These are phyloP conservation scores for Sphagnum contortum DNA, from an alignment of 225 moss, liverwort and hornwort species.

Conservation along the genomic window DNA sequence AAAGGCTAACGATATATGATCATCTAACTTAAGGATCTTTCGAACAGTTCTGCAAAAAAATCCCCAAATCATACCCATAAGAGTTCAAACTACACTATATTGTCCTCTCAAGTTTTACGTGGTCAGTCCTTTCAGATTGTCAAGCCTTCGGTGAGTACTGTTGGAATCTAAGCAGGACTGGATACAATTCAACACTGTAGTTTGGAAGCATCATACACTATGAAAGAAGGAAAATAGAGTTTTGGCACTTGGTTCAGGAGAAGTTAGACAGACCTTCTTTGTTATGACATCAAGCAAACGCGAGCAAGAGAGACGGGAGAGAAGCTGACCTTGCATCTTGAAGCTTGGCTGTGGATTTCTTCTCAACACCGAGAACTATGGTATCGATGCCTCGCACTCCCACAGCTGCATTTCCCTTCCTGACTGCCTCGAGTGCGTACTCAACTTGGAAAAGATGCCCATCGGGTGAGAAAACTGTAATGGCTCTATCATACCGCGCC, in stretches of 20 bases:
- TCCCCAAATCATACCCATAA: no score
- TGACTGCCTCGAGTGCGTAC: constrained; percentile 87
- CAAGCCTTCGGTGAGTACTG: no score
- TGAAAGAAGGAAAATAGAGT: no score
- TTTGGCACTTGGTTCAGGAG: no score
- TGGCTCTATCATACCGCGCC: constrained; percentile 96
- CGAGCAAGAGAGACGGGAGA: neutral
- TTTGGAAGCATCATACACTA: no score
- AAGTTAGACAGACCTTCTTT: no score
- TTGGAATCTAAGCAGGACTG: no score
- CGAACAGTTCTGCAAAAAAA: constrained; percentile 72
- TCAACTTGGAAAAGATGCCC: constrained; percentile 97
- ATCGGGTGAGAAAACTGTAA: constrained; percentile 92
- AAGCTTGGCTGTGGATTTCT: constrained; percentile 93
- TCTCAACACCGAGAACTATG: constrained; percentile 91
- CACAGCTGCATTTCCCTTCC: constrained; percentile 90
- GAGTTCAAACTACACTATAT: no score
- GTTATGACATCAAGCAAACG: no score
- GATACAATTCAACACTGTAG: no score
- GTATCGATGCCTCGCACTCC: constrained; percentile 90
- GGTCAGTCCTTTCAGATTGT: no score
- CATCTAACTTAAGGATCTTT: constrained; percentile 86
- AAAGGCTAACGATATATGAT: constrained; percentile 95
- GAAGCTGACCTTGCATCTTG: constrained; percentile 77
- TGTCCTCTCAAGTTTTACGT: no score